Evolutionary conservation across 1,139 yeast genomes (phyloP).

Genomic region (Blastobotrys serpentis): DNA sequence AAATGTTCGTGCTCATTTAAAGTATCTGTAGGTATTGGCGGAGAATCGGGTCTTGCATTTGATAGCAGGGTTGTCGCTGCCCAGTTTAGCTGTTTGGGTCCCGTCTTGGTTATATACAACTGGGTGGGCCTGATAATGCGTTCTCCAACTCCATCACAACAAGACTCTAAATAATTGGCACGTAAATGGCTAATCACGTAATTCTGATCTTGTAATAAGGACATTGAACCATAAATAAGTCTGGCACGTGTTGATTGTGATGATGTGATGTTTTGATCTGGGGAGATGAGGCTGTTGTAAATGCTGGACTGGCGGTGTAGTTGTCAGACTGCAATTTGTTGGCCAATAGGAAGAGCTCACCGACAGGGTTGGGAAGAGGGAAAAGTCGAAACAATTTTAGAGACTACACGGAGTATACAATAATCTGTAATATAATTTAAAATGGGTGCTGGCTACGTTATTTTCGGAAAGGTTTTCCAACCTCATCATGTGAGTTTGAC

Average conservation of each 20-base stretch:
- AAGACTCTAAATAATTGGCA: slow-evolving; percentile 35
- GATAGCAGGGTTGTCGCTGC: slow-evolving; percentile 32
- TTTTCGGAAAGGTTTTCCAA: slow-evolving; percentile 72
- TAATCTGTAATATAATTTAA: slow-evolving; percentile 5
- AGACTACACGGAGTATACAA: slow-evolving; percentile 2
- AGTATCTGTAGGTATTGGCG: slow-evolving; percentile 31
- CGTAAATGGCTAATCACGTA: slow-evolving; percentile 37
- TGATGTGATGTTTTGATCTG: background rate
- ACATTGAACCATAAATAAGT: slow-evolving; percentile 23
- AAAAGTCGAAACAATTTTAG: slow-evolving; percentile 1
- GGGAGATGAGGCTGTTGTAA: slow-evolving; percentile 6
- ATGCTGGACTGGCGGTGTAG: slow-evolving; percentile 7
- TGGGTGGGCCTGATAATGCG: slow-evolving; percentile 35
- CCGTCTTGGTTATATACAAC: slow-evolving; percentile 32
- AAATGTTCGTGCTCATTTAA: slow-evolving; percentile 17
- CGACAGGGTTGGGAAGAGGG: slow-evolving; percentile 6
- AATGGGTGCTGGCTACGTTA: slow-evolving; percentile 80
- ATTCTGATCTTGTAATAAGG: slow-evolving; percentile 34
- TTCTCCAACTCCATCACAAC: slow-evolving; percentile 38
- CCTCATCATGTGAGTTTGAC: slow-evolving; percentile 57
- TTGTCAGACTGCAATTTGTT: background rate
- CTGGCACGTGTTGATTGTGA: background rate
- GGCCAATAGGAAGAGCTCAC: slow-evolving; percentile 11
- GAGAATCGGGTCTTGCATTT: slow-evolving; percentile 31
- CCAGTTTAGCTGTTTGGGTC: slow-evolving; percentile 30